Percentiles rank a stretch among this genome's conserved stretches.
These are phyloP conservation scores for Chionographis japonica DNA, from an alignment of 106 monocot species.

Conservation along the genomic window DNA sequence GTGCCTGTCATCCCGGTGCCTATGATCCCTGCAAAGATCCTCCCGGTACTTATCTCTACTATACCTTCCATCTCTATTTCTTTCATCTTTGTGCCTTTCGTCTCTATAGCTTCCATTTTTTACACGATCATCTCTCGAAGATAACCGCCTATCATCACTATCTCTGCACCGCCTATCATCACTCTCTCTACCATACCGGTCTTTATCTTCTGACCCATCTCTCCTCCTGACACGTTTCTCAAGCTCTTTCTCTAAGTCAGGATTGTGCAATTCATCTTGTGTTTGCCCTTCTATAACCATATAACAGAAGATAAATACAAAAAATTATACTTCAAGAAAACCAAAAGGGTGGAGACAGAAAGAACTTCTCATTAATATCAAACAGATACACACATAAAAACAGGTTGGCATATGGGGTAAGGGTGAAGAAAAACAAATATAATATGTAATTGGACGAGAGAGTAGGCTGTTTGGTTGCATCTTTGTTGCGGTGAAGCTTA, in stretches of 20 bases:
- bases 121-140: slow-evolving; percentile 38
- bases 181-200: slow-evolving; percentile 2
- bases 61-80: slow-evolving; percentile 35
- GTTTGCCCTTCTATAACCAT: slow-evolving; percentile 18
- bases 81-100: slow-evolving; percentile 40
- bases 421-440: too few species aligned
- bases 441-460: too few species aligned
- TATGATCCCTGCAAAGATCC: slow-evolving; percentile 49
- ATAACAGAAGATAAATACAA: not conserved
- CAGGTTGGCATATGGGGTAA: too few species aligned
- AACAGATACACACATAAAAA: too few species aligned
- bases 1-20: slow-evolving; percentile 23
- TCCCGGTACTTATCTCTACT: slow-evolving; percentile 39
- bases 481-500: too few species aligned
- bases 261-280: slow-evolving; percentile 26
- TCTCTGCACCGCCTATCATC: slow-evolving; percentile 33
- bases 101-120: slow-evolving; percentile 54
- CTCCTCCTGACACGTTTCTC: slow-evolving; percentile 37
- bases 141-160: slow-evolving; percentile 21
- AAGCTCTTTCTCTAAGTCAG: slow-evolving; percentile 40
- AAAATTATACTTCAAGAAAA: too few species aligned
- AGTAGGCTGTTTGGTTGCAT: too few species aligned
- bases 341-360: not conserved
- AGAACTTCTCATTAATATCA: too few species aligned
- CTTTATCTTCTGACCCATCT: slow-evolving; percentile 37